Conservation (phyloP, 1,139 yeast species). For the Geotrichum bryndzae region DNA sequence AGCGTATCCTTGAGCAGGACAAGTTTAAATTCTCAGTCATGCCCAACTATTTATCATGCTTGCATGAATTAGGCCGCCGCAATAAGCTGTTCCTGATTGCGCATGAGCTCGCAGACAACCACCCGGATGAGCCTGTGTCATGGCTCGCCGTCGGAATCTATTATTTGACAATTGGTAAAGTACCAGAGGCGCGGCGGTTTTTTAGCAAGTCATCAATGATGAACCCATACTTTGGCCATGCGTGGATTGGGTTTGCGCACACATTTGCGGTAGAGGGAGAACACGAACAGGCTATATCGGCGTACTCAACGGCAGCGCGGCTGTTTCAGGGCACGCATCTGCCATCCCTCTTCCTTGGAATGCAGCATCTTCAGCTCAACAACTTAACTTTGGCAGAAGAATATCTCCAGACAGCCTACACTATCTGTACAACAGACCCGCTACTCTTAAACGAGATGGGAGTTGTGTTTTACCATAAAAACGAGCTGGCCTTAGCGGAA, state of each 20-base stretch:
- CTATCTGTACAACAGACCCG: conserved; percentile 81
- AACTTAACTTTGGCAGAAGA: conserved; percentile 81
- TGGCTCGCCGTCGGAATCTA: conserved; percentile 94
- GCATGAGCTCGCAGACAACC: conserved; percentile 79
- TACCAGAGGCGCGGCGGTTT: conserved; percentile 77
- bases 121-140: conserved; percentile 76
- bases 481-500: conserved; percentile 65
- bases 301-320: conserved; percentile 92
- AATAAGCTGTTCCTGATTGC: conserved; percentile 76
- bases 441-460: conserved; percentile 85
- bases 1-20: conserved; percentile 52
- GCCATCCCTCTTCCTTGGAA: conserved; percentile 86
- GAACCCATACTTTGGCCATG: conserved; percentile 88
- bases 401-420: conserved; percentile 68
- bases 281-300: conserved; percentile 96
- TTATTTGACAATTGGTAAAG: conserved; percentile 67
- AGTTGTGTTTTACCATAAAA: conserved; percentile 75
- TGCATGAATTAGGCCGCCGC: conserved; percentile 78
- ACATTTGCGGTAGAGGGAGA: conserved; percentile 97
- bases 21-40: conserved; percentile 60
- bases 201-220: conserved; percentile 86
- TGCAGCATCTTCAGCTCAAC: conserved; percentile 90
- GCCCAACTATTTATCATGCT: conserved; percentile 76
- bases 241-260: conserved; percentile 98
- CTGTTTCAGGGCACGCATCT: conserved; percentile 91